Base-by-base conservation (phyloP, 1,284 basidiomycete species). In the Austropuccinia psidii region DNA sequence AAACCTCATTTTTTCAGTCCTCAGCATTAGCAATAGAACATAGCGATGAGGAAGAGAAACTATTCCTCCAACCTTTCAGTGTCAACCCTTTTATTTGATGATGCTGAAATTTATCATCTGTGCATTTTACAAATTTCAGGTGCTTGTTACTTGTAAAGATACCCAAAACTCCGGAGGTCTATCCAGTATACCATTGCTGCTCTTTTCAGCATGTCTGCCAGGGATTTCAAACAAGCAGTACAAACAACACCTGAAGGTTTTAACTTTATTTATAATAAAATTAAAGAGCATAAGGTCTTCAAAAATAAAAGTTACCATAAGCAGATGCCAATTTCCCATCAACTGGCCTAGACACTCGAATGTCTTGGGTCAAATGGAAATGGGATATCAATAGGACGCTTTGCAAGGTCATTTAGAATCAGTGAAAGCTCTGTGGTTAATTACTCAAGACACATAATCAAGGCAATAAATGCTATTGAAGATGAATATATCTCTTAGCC, bases 331-430 rank as follows among this genome's bases (percentile, higher is more conserved):
- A 45, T 65, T 21, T 1, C 29, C 1, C 62, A 65, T 17, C 62
- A 65, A 49, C 27, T 65, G 2, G 62, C 62, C 27, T 19, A 47
- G n/a, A 65, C 7, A 5, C 27, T 65, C 21, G 65, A 67, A 35
- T n/a, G 54, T 11, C 39, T 69, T 47, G 67, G 67, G 15, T 55
- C 50, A 8, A 69, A 58, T 27, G 54, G 67, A n/a, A 69, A 69
- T 47, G 67, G 67, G 6, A 27, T 29, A 1, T 45, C 15, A 8
- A 33, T 69, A 17, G 54, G 67, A 7, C 11, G 41, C 31, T 58
- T 69, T 31, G 27, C 27, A 9, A 21, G 27, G 29, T 57, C 29
- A 19, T 31, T 55, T 15, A 33, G 21, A 11, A 43, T 69, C 31
- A 39, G 39, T 27, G 52, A 43, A 7, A 41, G 67, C 15, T 39